Base-by-base conservation (phyloP, 1,139 yeast species). In the Geotrichum macrosporum region DNA sequence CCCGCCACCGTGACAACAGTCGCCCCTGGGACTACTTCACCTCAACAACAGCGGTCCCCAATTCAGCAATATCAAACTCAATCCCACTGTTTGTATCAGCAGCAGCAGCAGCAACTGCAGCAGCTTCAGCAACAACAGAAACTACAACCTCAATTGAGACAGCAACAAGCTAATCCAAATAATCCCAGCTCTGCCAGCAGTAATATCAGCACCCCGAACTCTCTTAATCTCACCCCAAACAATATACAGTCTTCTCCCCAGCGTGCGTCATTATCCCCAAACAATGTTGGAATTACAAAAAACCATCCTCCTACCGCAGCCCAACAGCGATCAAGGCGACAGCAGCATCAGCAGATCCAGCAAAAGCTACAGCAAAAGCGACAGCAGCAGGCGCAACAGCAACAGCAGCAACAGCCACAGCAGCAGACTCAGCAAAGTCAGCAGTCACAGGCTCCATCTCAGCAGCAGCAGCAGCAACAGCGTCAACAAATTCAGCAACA, bases 381-480 rank as follows among this genome's bases (percentile, higher is more conserved):
- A 20, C 38, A 41, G 24, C 44, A 41, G 5, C n/a, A 22, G 12
- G 33, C 32, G 13, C 31, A 31, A 21, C 44, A 41, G 24, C 19
- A n/a, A n/a, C 44, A 40, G 12, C 44, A 40, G 19, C 9, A 19
- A 9, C 44, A 36, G 32, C 32, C 31, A 8, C 31, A 16, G 15
- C 43, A 40, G 22, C 44, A 40, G n/a, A 21, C 18, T 12, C 37
- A 24, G 29, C 21, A 29, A 5, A n/a, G n/a, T n/a, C n/a, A n/a
- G n/a, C n/a, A n/a, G n/a, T n/a, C n/a, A n/a, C n/a, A n/a, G n/a
- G n/a, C n/a, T n/a, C n/a, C n/a, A n/a, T n/a, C n/a, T n/a, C n/a
- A n/a, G n/a, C 47, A 35, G 21, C 45, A 42, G 13, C 39, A 44
- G 9, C 41, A 37, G 10, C 46, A 43, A 21, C 45, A 41, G 39